A percentile compares a stretch with the other conserved stretches of the same genome.
phyloP scores from a whole-genome alignment of 1,284 basidiomycete species.

The Dichomitus squalens region DNA sequence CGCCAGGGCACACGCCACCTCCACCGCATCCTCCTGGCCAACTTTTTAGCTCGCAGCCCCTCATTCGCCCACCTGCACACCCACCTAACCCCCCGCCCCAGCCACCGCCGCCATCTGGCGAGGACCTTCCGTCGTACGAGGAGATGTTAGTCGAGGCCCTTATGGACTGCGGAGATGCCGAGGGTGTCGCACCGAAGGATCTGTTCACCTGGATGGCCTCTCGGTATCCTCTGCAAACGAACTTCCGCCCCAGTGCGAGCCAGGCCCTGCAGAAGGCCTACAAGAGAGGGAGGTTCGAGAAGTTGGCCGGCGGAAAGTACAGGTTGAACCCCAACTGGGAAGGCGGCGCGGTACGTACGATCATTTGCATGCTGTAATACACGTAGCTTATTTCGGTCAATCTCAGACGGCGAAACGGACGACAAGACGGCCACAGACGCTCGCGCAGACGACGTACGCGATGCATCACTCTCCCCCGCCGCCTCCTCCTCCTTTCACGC shows the following conservation, averaged over 20 bases:
- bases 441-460: constrained; percentile 41
- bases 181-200: constrained; percentile 78
- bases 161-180: constrained; percentile 58
- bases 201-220: constrained; percentile 79
- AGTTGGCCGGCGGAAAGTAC: constrained; percentile 70
- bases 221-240: constrained; percentile 80
- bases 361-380: not conserved
- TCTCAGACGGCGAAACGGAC: constrained; percentile 62
- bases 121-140: constrained; percentile 81
- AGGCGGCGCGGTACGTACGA: constrained; percentile 69
- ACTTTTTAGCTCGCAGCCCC: constrained; percentile 17
- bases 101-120: constrained; percentile 38
- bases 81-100: constrained; percentile 28
- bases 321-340: constrained; percentile 73
- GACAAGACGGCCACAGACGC: constrained; percentile 69
- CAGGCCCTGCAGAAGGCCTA: constrained; percentile 83
- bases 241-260: constrained; percentile 82
- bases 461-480: constrained; percentile 34
- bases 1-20: constrained; percentile 12
- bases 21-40: constrained; percentile 11
- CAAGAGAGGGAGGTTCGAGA: constrained; percentile 75
- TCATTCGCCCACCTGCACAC: constrained; percentile 21
- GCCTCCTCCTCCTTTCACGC: constrained; percentile 59
- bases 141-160: constrained; percentile 86
- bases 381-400: not conserved